Evolutionary conservation across 768 basidiomycete species (phyloP).

Genomic region (Tulasnella sp.): DNA sequence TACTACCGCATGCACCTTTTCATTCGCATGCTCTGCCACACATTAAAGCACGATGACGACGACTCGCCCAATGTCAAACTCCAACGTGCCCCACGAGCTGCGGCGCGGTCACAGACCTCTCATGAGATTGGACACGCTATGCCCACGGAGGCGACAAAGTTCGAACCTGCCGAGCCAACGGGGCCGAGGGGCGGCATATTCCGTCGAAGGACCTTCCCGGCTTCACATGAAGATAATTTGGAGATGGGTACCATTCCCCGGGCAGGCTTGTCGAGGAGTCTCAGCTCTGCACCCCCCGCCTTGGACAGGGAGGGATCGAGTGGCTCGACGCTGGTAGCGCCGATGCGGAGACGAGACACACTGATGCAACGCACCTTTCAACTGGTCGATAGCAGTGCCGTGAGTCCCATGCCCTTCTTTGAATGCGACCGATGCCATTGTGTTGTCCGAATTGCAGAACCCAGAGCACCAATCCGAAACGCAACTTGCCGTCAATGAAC

Average conservation of each 20-base stretch:
- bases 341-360: background rate
- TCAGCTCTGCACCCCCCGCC: background rate
- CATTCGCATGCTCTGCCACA: slow-evolving; percentile 51
- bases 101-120: background rate
- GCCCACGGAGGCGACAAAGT: background rate
- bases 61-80: background rate
- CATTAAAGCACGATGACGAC: background rate
- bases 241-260: background rate
- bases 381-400: background rate
- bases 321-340: background rate
- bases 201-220: too few relatives aligned
- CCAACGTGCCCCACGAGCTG: background rate
- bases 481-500: slow-evolving; percentile 23
- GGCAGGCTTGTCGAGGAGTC: too few relatives aligned
- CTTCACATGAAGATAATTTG: too few relatives aligned
- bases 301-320: background rate
- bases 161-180: background rate
- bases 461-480: background rate
- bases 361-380: background rate
- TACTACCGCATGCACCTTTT: slow-evolving; percentile 41
- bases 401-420: background rate
- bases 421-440: background rate
- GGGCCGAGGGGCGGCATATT: too few relatives aligned
- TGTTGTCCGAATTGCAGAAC: background rate
- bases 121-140: background rate